Base-by-base conservation (phyloP, 179 eudicot species). In the Monotropa hypopitys region DNA sequence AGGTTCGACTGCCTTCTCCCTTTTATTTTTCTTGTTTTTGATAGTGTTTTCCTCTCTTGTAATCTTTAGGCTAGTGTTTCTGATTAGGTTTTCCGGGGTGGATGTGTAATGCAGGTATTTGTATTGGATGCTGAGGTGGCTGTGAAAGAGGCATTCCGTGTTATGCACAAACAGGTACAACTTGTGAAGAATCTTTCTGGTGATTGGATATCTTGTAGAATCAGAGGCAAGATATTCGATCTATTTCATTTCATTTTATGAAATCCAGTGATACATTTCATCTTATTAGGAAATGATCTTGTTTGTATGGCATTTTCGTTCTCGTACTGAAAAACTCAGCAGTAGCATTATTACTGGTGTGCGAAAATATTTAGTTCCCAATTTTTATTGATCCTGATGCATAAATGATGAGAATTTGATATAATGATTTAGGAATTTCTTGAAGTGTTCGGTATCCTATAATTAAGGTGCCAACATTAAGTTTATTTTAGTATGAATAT, bases 81-180 rank as follows among this genome's bases (percentile, higher is more conserved):
- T 54, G 47, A 47, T 81, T 49, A 28, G 70, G 11, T 73, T 54
- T 79, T 33, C 56, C 73, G 35, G 28, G 68, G 9, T 53, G 62
- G 10, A 35, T 33, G 66, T 63, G 21, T 13, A 35, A 10, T 62
- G 35, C 79, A 87, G 89, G 89, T 83, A n/a, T 30, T 73, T 77
- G 83, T 57, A 43, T 79, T 87, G 70, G 89, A 83, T 80, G 80
- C 47, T 65, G 82, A 84, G 28, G 32, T 83, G 82, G 77, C 76
- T 51, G 79, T 84, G 50, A 82, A 81, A 68, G 72, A 83, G 51
- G 89, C 89, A 7, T 85, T 79, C 66, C 79, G 65, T 78, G 71
- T 79, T 7, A 87, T 87, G 89, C 68, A 81, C 73, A 68, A 81
- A 77, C 70, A 82, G 86, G 89, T 87, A 59, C 26, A 10, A 18